Percentiles rank a stretch among this genome's conserved stretches.
These are phyloP conservation scores for Quercus suber DNA, from an alignment of 306 rosid species.

Conservation along the genomic window DNA sequence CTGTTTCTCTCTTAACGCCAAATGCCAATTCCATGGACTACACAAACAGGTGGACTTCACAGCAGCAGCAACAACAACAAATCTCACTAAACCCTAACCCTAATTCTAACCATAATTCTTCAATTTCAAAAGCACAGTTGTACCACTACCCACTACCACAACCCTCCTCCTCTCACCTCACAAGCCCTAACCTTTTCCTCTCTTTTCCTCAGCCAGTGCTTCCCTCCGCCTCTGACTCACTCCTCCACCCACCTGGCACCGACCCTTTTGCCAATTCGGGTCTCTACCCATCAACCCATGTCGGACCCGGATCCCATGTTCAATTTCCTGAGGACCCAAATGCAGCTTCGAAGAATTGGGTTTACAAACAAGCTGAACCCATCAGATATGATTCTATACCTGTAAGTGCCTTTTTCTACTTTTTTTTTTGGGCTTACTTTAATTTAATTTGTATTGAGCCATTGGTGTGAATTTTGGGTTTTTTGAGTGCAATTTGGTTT, in stretches of 20 bases:
- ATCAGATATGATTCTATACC: conserved; percentile 25
- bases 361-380: conserved; percentile 24
- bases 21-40: not conserved
- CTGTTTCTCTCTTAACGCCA: too few relatives aligned
- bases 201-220: conserved; percentile 30
- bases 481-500: not conserved
- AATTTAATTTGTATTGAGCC: not conserved
- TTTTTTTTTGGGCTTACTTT: not conserved
- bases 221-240: conserved; percentile 26
- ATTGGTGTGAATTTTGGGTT: not conserved
- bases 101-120: not conserved
- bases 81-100: not conserved
- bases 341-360: conserved; percentile 26
- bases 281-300: conserved; percentile 20
- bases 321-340: conserved; percentile 25
- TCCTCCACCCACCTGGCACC: conserved; percentile 53
- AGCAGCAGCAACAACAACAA: not conserved
- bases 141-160: conserved; percentile 14
- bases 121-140: conserved; percentile 12
- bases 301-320: conserved; percentile 17
- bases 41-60: not conserved
- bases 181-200: conserved; percentile 13
- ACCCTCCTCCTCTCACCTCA: conserved; percentile 16
- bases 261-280: conserved; percentile 29
- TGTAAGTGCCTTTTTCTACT: conserved; percentile 16